These are phyloP conservation scores for Xenoacremonium recifei DNA, from an alignment of 2,329 filamentous ascomycete species.

Conservation along the genomic window DNA sequence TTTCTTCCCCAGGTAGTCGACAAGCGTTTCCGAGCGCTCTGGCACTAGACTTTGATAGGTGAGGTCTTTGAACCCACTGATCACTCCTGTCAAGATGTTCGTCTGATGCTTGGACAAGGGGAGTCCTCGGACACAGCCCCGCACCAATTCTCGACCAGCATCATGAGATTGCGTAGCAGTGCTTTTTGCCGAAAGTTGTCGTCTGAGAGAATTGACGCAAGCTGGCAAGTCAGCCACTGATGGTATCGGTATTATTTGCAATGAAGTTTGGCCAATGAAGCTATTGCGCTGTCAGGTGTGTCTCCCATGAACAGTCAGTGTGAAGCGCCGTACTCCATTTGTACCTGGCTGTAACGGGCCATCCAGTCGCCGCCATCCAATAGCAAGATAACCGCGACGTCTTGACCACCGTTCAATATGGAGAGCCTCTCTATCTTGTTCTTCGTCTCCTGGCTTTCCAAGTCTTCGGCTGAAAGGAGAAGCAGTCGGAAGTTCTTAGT, in stretches of 20 bases:
- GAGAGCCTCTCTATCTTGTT: conserved; percentile 40
- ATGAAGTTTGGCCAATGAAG: conserved; percentile 24
- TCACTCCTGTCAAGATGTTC: conserved; percentile 29
- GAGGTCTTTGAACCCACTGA: conserved; percentile 24
- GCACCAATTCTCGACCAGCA: conserved; percentile 12
- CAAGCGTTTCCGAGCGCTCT: conserved; percentile 18
- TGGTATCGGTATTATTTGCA: conserved; percentile 44
- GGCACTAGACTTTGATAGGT: conserved; percentile 17
- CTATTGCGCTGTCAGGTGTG: background rate
- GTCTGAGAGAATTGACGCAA: conserved; percentile 38
- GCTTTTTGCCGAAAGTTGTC: conserved; percentile 15
- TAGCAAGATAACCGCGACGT: conserved; percentile 45
- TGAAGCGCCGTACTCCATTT: conserved; percentile 36
- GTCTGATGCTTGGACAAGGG: conserved; percentile 23
- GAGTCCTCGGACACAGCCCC: conserved; percentile 26
- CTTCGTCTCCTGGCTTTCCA: conserved; percentile 26
- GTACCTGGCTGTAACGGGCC: conserved; percentile 39
- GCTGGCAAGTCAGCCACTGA: conserved; percentile 33
- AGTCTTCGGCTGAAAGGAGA: conserved; percentile 39
- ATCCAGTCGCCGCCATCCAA: conserved; percentile 32
- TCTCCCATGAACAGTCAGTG: background rate
- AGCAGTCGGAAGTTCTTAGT: conserved; percentile 33
- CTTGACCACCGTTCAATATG: conserved; percentile 37
- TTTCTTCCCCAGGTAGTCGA: conserved; percentile 26
- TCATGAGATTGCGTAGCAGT: background rate